Evolutionary conservation across 805 yeast species (phyloP).

Genomic region (Myxozyma vanderwaltii): DNA sequence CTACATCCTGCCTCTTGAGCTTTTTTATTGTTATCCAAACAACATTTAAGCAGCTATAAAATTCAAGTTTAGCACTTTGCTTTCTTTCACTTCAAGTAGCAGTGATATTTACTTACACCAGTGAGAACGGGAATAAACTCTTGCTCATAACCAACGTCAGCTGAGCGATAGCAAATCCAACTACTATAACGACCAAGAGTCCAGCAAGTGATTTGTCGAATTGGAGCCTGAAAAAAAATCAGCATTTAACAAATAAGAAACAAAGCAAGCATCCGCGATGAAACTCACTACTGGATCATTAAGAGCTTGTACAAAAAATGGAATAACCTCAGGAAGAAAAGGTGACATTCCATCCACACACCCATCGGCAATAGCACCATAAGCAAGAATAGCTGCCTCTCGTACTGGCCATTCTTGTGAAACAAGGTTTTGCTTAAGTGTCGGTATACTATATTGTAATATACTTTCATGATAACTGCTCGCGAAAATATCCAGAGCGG

Average conservation of each 20-base stretch:
- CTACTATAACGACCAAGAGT: conserved; percentile 80
- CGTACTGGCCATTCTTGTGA: conserved; percentile 82
- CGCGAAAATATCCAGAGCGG: conserved; percentile 83
- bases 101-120: conserved; percentile 48
- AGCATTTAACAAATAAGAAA: too few relatives aligned
- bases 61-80: background rate
- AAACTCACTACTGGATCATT: conserved; percentile 49
- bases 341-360: conserved; percentile 67
- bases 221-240: conserved; percentile 60
- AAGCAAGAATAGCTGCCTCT: conserved; percentile 90
- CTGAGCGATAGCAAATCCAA: conserved; percentile 78
- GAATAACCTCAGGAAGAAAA: conserved; percentile 78
- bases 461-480: conserved; percentile 67
- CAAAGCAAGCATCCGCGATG: background rate
- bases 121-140: conserved; percentile 78
- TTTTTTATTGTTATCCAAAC: conserved; percentile 79
- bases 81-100: background rate
- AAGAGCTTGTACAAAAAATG: conserved; percentile 79
- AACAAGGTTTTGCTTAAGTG: conserved; percentile 67
- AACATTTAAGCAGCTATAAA: conserved; percentile 53
- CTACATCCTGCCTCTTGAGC: conserved; percentile 96
- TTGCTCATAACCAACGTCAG: conserved; percentile 59
- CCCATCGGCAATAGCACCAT: conserved; percentile 94
- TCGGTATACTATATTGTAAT: conserved; percentile 68
- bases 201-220: conserved; percentile 95